Base-by-base conservation (phyloP, 805 yeast genomes). In the Schizosaccharomyces cryophilus region DNA sequence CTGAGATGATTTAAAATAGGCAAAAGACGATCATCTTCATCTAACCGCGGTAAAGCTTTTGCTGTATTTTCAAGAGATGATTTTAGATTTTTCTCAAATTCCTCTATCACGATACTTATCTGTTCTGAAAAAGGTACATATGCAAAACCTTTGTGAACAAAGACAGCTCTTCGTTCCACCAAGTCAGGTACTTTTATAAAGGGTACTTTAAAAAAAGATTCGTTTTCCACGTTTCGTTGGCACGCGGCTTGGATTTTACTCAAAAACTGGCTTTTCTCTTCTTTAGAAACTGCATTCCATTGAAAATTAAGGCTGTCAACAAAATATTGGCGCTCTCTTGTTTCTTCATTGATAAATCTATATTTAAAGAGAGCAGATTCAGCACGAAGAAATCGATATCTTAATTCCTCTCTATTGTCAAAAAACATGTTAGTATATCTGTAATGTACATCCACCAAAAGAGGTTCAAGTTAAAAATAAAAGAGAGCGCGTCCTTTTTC, bases 21-120 rank as follows among this genome's bases (percentile, higher is more conserved):
- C 60, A 88, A 73, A 56, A 93, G 72, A 62, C 99, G 76, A 69
- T 88, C 94, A 68, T 88, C 96, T 73, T 90, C 97, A 68, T 88
- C 95, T 62, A 90, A 73, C 11, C 89, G 77, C 5, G 95, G 94
- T 61, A 88, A 73, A 24, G 85, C 78, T 68, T 84, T 85, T 66
- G 87, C 82, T 0, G 96, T 86, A 58, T 75, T 72, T 26, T 81
- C 72, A 64, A 93, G 74, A 24, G 81, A 79, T 19, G 71, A 68
- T 2, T 70, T 69, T 61, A 89, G 72, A 62, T 73, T 70, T 48
- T 74, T 76, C 42, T 80, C 73, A 69, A 83, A 90, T 68, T 87
- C 95, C 54, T 75, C 77, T 0, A 84, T 72, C 38, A 93, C 73
- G 61, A 90, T 72, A 61, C 81, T 80, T 63, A 84, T 72, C 70